Evolutionary conservation across 345 rosid species (phyloP), one percentile per base, ranked within the genome.

Genomic region (Pistacia atlantica): DNA sequence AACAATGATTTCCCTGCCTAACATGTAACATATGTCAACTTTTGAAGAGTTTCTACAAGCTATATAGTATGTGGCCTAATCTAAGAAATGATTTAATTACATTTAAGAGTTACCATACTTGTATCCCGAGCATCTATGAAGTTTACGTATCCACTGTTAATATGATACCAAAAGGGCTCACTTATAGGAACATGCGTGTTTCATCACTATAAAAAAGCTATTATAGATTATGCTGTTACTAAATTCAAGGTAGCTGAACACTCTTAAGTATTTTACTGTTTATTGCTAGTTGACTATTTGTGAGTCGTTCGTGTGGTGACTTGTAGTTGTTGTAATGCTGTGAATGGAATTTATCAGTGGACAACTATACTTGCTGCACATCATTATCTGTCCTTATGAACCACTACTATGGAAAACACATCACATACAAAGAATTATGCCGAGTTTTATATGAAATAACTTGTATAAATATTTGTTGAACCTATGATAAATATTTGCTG

Each of bases 211-310:
- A 18, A 18, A 58, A 70, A 17, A 55, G 5, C 4, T 20, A 7
- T 38, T 49, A 8, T 71, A 63, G 48, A 70, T 70, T 66, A 5
- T 7, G 11, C n/a, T 71, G 74, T 37, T 71, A 46, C 52, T 20
- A 71, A 70, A 20, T 58, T 11, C 42, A 22, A 17, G 3, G 38
- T 2, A 3, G 20, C 49, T 68, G 42, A 58, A 37, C 55, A 4
- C 58, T 42, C 5, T 13, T 17, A 4, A 51, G 72, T 69, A 33
- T 54, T 31, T 54, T 17, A 10, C 73, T 3, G 2, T 28, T 48
- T 48, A 0, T 62, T 33, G 10, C 28, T 11, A 25, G 59, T 33
- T 17, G 12, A 11, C 60, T 11, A 73, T 33, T 49, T 51, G 28
- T 74, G 35, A 51, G 20, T 45, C 4, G 14, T 45, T n/a, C 10